Conservation (phyloP, 2,329 filamentous ascomycete species). For the Xenoacremonium recifei region DNA sequence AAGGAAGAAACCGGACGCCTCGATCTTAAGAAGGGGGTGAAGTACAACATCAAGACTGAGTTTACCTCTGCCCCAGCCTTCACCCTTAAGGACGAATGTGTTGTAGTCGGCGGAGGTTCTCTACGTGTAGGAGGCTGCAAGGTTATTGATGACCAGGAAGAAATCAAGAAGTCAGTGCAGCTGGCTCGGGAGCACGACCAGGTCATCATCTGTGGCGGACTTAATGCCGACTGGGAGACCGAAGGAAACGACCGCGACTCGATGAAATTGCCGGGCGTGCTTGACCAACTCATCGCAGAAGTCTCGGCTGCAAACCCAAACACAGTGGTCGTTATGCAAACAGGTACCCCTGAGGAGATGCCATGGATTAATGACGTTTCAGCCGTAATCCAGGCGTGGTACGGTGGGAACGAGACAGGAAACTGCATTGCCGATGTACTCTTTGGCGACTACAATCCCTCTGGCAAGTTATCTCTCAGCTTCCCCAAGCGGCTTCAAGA, state of each 20-base stretch:
- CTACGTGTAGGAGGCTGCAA: slow-evolving; percentile 62
- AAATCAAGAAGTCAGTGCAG: slow-evolving; percentile 65
- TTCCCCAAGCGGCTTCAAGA: slow-evolving; percentile 69
- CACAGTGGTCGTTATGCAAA: slow-evolving; percentile 73
- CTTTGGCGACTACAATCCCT: slow-evolving; percentile 72
- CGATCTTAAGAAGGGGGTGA: slow-evolving; percentile 56
- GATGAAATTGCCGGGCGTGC: slow-evolving; percentile 71
- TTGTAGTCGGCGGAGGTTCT: slow-evolving; percentile 57
- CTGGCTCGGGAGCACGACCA: slow-evolving; percentile 71
- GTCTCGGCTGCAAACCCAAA: slow-evolving; percentile 67
- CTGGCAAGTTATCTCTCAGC: slow-evolving; percentile 70
- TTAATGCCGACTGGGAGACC: slow-evolving; percentile 80
- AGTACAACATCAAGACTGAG: slow-evolving; percentile 58
- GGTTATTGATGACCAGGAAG: slow-evolving; percentile 54
- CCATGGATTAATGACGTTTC: slow-evolving; percentile 60
- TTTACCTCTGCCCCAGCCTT: slow-evolving; percentile 60
- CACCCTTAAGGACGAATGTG: slow-evolving; percentile 49
- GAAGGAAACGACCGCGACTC: slow-evolving; percentile 77
- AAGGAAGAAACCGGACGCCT: slow-evolving; percentile 61
- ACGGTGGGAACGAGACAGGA: slow-evolving; percentile 82
- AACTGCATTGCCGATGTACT: slow-evolving; percentile 78
- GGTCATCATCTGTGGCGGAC: slow-evolving; percentile 73
- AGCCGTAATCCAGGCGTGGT: slow-evolving; percentile 75
- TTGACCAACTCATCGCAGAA: slow-evolving; percentile 67
- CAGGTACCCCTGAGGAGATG: slow-evolving; percentile 72